These are phyloP conservation scores for Croton laevigatus DNA, from an alignment of 441 rosid genomes.

Conservation along the genomic window DNA sequence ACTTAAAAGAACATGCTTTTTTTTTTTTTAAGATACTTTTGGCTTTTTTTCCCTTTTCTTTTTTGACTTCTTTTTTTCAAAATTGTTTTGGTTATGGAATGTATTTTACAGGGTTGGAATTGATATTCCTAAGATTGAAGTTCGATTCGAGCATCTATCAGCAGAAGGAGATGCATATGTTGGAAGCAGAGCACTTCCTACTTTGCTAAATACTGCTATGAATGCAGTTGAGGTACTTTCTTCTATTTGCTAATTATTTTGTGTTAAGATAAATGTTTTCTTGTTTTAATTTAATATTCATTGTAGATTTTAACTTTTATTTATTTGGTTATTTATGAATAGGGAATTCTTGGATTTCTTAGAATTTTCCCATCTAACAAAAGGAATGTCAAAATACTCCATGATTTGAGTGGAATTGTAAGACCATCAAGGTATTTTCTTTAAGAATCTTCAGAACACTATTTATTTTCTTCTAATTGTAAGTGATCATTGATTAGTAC, in stretches of 20 bases:
- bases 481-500: neutral
- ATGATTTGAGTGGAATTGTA: constrained; percentile 51
- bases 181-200: constrained; percentile 64
- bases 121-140: constrained; percentile 53
- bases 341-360: constrained; percentile 43
- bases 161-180: constrained; percentile 57
- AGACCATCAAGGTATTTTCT: constrained; percentile 50
- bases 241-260: neutral
- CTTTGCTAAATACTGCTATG: constrained; percentile 41
- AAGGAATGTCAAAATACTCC: constrained; percentile 43
- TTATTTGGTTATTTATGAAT: constrained; percentile 9
- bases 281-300: neutral
- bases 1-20: neutral
- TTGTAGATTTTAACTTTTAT: neutral
- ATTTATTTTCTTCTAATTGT: neutral
- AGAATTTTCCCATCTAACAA: constrained; percentile 54
- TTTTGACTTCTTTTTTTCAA: neutral
- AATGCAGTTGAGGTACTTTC: constrained; percentile 47
- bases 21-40: neutral
- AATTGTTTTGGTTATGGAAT: neutral
- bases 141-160: constrained; percentile 46
- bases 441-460: neutral
- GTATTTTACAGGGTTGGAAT: constrained; percentile 46
- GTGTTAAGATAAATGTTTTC: neutral
- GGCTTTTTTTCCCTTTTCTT: no score